Evolutionary conservation across 1,284 basidiomycete genomes (phyloP).

Genomic region (Fomitopsis palustris): DNA sequence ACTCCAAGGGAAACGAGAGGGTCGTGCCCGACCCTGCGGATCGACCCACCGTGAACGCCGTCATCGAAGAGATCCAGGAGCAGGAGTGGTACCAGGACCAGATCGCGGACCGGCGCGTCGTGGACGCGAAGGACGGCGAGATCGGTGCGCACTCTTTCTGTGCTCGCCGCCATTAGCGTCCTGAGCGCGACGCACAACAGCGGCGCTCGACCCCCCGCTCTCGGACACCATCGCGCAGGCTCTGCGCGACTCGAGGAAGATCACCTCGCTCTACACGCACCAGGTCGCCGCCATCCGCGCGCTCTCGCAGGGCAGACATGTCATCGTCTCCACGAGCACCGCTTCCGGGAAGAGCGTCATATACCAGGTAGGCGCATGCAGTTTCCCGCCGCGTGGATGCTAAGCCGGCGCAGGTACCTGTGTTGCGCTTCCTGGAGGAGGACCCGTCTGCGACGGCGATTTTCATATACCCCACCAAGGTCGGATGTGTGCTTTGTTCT

Average conservation of each 20-base stretch:
- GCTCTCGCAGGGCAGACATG: conserved; percentile 59
- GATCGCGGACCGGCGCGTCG: conserved; percentile 54
- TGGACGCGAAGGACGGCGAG: conserved; percentile 48
- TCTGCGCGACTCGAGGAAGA: conserved; percentile 59
- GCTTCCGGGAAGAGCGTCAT: conserved; percentile 92
- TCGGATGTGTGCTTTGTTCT: conserved; percentile 16
- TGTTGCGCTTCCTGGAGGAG: conserved; percentile 66
- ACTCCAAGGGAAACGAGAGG: conserved; percentile 15
- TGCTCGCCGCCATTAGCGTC: neutral
- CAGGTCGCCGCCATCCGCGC: conserved; percentile 78
- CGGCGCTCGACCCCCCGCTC: conserved; percentile 49
- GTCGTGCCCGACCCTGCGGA: conserved; percentile 45
- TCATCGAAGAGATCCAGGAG: conserved; percentile 56
- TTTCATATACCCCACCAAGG: conserved; percentile 91
- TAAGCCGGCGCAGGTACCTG: conserved; percentile 53
- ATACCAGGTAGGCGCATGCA: conserved; percentile 56
- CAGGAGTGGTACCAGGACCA: conserved; percentile 69
- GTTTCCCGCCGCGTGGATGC: neutral
- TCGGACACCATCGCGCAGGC: conserved; percentile 59
- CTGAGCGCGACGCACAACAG: conserved; percentile 29
- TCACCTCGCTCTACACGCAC: conserved; percentile 72
- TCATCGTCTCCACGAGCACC: conserved; percentile 89
- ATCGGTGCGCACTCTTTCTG: conserved; percentile 42
- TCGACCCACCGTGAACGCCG: conserved; percentile 53
- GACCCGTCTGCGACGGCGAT: conserved; percentile 68